A percentile compares a stretch with the other conserved stretches of the same genome.
Evolutionary conservation across 805 yeast genomes (phyloP).

Genomic region (Grigorovia jiainica): DNA sequence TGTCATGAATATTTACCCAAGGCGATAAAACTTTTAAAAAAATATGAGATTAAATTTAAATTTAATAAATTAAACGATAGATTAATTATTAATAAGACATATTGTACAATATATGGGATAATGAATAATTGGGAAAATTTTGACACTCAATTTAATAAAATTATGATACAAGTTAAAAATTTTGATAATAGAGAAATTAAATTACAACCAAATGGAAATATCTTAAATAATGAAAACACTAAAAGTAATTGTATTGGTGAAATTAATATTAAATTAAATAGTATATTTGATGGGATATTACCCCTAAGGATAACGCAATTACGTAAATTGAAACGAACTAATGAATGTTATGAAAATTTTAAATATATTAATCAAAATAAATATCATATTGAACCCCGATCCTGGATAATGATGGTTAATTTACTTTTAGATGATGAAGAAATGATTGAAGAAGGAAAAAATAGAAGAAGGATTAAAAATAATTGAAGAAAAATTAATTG

Average conservation of each 20-base stretch:
- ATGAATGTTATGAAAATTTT: conserved; percentile 14
- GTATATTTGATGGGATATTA: conserved; percentile 16
- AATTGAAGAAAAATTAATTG: conserved; percentile 28
- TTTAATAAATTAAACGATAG: conserved; percentile 16
- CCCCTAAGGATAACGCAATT: conserved; percentile 17
- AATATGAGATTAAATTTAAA: conserved; percentile 23
- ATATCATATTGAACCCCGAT: conserved; percentile 25
- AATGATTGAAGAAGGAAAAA: conserved; percentile 26
- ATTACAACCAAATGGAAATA: not conserved
- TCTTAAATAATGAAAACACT: not conserved
- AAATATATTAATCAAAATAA: conserved; percentile 16
- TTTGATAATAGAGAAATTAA: not conserved
- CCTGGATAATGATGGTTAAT: conserved; percentile 26
- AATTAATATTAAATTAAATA: not conserved
- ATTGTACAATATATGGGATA: conserved; percentile 24
- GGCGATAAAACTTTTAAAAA: conserved; percentile 27
- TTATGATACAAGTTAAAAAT: conserved; percentile 9
- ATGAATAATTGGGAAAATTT: conserved; percentile 28
- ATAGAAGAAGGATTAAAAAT: conserved; percentile 22
- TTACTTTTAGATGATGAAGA: conserved; percentile 19
- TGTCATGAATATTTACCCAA: conserved; percentile 3
- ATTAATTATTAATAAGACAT: conserved; percentile 25
- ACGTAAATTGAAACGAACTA: conserved; percentile 8
- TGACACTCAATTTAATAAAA: conserved; percentile 16
- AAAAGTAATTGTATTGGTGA: not conserved